Evolutionary conservation across 805 yeast species (phyloP).

Genomic region (Ascoidea asiatica): DNA sequence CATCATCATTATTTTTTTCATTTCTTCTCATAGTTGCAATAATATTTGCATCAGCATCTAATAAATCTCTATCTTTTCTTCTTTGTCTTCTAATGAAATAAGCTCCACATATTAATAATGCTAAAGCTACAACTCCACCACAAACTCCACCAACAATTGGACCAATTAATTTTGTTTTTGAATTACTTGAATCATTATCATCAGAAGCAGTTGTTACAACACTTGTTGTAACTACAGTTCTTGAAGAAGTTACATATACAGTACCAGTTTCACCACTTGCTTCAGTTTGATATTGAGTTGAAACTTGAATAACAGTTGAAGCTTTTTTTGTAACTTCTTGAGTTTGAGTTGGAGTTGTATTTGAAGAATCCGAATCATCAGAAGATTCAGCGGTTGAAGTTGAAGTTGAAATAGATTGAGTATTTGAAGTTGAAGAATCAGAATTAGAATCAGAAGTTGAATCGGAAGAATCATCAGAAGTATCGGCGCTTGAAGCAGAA

Average conservation of each 20-base stretch:
- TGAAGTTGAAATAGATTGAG: not conserved
- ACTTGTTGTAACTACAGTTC: slow-evolving; percentile 8
- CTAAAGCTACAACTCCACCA: slow-evolving; percentile 10
- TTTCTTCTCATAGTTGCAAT: slow-evolving; percentile 9
- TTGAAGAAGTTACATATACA: slow-evolving; percentile 8
- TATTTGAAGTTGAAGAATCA: not conserved
- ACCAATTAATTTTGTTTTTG: slow-evolving; percentile 8
- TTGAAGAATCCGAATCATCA: not conserved
- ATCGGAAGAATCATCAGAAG: not conserved
- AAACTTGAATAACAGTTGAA: slow-evolving; percentile 7
- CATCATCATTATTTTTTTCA: slow-evolving; percentile 3
- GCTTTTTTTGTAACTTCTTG: not conserved
- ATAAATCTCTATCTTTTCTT: slow-evolving; percentile 10
- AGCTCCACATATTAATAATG: slow-evolving; percentile 7
- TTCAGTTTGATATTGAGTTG: slow-evolving; percentile 6
- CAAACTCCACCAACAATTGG: slow-evolving; percentile 12
- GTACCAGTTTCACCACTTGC: slow-evolving; percentile 6
- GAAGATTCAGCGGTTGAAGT: not conserved
- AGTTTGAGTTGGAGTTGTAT: slow-evolving; percentile 1
- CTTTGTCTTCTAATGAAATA: slow-evolving; percentile 10
- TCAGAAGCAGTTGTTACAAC: slow-evolving; percentile 5
- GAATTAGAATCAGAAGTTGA: not conserved
- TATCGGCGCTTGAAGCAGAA: not conserved
- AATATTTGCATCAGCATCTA: slow-evolving; percentile 11
- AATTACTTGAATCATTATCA: not conserved